phyloP scores from a whole-genome alignment of 495 filamentous ascomycete genomes.

The Glutinoglossum americanum region DNA sequence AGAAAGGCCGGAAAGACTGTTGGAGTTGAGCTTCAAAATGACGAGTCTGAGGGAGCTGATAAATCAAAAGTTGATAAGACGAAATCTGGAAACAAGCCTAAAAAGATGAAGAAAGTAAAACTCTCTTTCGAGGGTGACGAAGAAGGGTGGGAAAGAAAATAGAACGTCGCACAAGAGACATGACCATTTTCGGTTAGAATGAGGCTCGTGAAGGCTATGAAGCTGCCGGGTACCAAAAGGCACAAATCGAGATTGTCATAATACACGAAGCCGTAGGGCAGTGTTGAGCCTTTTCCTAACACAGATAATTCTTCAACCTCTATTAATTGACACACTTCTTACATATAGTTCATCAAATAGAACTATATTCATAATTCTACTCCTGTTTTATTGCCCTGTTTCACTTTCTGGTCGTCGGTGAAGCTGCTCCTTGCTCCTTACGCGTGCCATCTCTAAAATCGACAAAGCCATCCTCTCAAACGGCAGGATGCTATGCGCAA shows the following conservation, averaged over 20 bases:
- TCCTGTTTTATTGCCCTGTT: no score
- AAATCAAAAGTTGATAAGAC: background rate
- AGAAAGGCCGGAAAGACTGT: conserved; percentile 5
- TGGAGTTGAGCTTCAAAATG: background rate
- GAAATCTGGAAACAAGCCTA: background rate
- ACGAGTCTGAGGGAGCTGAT: background rate
- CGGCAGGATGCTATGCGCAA: conserved; percentile 46
- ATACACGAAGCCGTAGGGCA: no score
- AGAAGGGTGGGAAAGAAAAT: background rate
- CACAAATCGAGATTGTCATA: no score
- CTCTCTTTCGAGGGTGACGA: conserved; percentile 7
- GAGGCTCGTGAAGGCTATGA: no score
- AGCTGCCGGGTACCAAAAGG: no score
- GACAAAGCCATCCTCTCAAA: background rate
- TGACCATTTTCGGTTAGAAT: background rate
- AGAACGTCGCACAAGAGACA: background rate
- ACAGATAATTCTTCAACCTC: no score
- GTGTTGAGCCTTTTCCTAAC: no score
- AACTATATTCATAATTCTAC: no score
- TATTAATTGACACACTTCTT: no score
- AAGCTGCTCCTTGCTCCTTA: background rate
- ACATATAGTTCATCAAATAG: no score
- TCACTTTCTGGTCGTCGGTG: no score
- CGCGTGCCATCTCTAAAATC: background rate
- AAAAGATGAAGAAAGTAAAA: conserved; percentile 6